phyloP scores from a whole-genome alignment of 306 rosid genomes.

The Pterocarpus santalinus region DNA sequence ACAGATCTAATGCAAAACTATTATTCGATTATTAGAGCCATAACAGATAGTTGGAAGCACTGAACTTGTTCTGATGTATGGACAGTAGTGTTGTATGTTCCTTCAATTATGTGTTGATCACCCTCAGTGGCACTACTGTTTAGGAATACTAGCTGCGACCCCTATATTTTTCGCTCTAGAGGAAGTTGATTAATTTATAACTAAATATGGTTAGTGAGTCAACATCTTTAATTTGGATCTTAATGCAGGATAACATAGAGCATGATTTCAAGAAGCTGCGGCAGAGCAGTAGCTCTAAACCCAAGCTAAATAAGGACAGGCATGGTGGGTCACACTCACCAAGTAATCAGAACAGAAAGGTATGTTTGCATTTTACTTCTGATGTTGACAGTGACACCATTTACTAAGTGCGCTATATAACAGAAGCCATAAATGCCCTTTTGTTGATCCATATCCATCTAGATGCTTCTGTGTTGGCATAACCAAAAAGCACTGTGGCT shows the following conservation, averaged over 20 bases:
- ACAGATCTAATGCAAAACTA: neutral
- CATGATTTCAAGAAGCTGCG: constrained; percentile 52
- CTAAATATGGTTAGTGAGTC: constrained; percentile 19
- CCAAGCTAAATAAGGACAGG: constrained; percentile 58
- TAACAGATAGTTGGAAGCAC: neutral
- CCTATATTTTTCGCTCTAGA: neutral
- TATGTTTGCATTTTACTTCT: constrained; percentile 43
- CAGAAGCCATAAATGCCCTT: constrained; percentile 19
- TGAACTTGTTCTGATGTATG: constrained; percentile 23
- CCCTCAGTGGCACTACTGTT: neutral
- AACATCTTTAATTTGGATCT: constrained; percentile 23
- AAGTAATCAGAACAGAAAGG: constrained; percentile 61
- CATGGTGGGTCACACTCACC: constrained; percentile 46
- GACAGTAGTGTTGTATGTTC: constrained; percentile 13
- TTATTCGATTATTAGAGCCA: neutral
- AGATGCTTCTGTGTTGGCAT: neutral
- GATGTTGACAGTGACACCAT: constrained; percentile 8
- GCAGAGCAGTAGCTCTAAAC: constrained; percentile 53
- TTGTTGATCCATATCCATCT: constrained; percentile 34
- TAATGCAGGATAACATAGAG: constrained; percentile 60
- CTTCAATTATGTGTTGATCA: neutral
- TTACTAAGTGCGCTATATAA: neutral
- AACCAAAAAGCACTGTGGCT: neutral
- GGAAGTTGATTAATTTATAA: neutral
- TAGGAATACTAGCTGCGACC: constrained; percentile 4